phyloP scores from a whole-genome alignment of 352 stramenopile species.

The Globisporangium parvum region DNA sequence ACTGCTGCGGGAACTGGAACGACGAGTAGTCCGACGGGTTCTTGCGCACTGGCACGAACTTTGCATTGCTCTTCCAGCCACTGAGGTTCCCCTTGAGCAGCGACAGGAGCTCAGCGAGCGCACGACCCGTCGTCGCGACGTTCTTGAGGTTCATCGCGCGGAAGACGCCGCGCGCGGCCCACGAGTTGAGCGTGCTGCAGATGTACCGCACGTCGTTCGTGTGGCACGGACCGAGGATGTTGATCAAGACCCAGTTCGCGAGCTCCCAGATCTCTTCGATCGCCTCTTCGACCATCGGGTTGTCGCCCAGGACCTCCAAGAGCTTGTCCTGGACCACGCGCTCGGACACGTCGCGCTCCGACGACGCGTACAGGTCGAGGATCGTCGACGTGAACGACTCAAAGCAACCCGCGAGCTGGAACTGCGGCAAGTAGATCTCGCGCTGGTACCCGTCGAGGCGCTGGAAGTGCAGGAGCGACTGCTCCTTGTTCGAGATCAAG shows the following conservation, averaged over 20 bases:
- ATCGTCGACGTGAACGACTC: constrained; percentile 86
- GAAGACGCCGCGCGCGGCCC: constrained; percentile 73
- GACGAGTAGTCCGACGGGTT: constrained; percentile 80
- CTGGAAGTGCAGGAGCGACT: constrained; percentile 94
- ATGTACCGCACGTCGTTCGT: constrained; percentile 93
- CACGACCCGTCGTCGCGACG: constrained; percentile 48
- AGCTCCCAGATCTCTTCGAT: constrained; percentile 98
- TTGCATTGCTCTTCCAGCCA: constrained; percentile 73
- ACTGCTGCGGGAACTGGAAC: constrained; percentile 70
- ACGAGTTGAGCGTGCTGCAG: constrained; percentile 74
- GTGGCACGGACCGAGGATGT: constrained; percentile 93
- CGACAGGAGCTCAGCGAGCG: constrained; percentile 65
- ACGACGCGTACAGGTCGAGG: constrained; percentile 55
- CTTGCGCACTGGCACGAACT: constrained; percentile 78
- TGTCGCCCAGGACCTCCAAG: constrained; percentile 71
- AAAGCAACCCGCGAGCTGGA: constrained; percentile 96
- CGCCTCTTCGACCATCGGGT: constrained; percentile 85
- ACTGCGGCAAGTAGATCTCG: constrained; percentile 97
- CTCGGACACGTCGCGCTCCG: constrained; percentile 50
- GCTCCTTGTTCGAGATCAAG: constrained; percentile 87
- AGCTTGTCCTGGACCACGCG: constrained; percentile 76
- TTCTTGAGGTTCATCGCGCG: constrained; percentile 73
- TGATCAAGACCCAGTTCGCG: constrained; percentile 91
- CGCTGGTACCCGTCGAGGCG: constrained; percentile 94
- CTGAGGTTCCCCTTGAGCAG: constrained; percentile 62